phyloP scores from a whole-genome alignment of 768 basidiomycete species.

The Leucosporidium creatinivorum region DNA sequence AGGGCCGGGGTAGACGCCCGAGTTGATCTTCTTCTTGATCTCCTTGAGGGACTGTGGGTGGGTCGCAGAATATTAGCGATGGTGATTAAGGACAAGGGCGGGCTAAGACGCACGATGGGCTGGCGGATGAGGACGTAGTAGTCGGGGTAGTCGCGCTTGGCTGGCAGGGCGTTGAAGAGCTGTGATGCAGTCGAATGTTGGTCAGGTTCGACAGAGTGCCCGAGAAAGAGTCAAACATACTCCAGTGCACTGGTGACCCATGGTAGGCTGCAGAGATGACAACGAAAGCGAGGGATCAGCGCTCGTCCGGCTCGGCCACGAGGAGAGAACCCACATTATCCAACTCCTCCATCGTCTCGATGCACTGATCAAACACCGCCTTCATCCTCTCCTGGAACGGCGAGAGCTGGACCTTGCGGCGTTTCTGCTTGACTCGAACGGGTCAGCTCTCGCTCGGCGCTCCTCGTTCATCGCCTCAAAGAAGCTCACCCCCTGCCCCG shows the following conservation, averaged over 20 bases:
- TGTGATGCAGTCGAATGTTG: slow-evolving; percentile 61
- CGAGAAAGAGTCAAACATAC: background rate
- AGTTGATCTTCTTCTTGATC: slow-evolving; percentile 58
- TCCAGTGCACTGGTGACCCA: slow-evolving; percentile 31
- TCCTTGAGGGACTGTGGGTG: slow-evolving; percentile 57
- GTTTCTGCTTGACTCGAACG: slow-evolving; percentile 32
- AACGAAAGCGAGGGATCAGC: too few species aligned
- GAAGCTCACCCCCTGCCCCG: slow-evolving; percentile 69
- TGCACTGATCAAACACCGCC: slow-evolving; percentile 40
- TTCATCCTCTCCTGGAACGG: slow-evolving; percentile 37
- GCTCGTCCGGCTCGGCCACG: background rate
- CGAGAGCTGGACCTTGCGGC: slow-evolving; percentile 34
- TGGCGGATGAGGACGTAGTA: slow-evolving; percentile 82
- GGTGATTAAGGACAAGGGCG: background rate
- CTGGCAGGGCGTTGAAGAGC: slow-evolving; percentile 79
- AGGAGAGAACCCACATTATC: slow-evolving; percentile 16
- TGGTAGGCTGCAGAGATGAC: slow-evolving; percentile 49
- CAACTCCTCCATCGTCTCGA: slow-evolving; percentile 38
- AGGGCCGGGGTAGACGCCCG: slow-evolving; percentile 30
- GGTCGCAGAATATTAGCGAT: background rate
- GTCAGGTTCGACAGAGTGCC: background rate
- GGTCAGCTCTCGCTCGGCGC: background rate
- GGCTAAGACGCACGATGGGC: slow-evolving; percentile 52
- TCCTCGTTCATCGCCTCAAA: slow-evolving; percentile 41
- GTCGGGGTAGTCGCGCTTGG: slow-evolving; percentile 46